These are phyloP conservation scores for Cochlearia excelsa DNA, from an alignment of 345 rosid species.

Conservation along the genomic window DNA sequence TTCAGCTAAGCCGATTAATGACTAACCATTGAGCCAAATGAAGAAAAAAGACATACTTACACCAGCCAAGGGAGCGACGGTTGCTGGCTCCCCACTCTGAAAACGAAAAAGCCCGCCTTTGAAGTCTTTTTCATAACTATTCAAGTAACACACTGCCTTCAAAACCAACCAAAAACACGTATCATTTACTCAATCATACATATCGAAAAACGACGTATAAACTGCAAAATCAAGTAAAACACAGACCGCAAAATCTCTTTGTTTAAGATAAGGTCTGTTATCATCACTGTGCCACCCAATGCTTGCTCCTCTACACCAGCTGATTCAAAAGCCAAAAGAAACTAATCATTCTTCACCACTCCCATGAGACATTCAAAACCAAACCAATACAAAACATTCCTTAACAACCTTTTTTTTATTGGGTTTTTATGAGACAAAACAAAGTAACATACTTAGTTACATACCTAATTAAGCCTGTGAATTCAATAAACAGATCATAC, in stretches of 20 bases:
- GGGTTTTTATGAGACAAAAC: too few species aligned
- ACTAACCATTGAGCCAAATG: neutral
- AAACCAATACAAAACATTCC: too few species aligned
- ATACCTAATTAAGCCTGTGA: conserved; percentile 86
- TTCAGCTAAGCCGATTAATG: neutral
- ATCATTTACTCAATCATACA: conserved; percentile 19
- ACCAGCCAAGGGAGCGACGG: conserved; percentile 63
- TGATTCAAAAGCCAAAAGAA: conserved; percentile 30
- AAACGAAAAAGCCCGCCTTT: conserved; percentile 84
- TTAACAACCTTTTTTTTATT: too few species aligned
- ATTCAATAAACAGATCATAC: conserved; percentile 75
- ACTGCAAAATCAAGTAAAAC: neutral
- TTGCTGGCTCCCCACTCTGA: conserved; percentile 68
- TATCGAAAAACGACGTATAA: neutral
- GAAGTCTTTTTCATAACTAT: conserved; percentile 60
- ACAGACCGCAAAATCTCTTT: conserved; percentile 70
- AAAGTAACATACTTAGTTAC: neutral
- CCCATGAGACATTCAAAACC: too few species aligned
- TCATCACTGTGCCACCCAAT: conserved; percentile 99
- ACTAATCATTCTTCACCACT: neutral
- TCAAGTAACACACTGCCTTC: conserved; percentile 97
- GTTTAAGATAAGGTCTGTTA: conserved; percentile 75
- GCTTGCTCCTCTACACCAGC: conserved; percentile 89
- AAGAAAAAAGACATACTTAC: conserved; percentile 44
- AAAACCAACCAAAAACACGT: conserved; percentile 27